Conservation (phyloP, 2,329 filamentous ascomycete genomes). For the Zymoseptoria pseudotritici region DNA sequence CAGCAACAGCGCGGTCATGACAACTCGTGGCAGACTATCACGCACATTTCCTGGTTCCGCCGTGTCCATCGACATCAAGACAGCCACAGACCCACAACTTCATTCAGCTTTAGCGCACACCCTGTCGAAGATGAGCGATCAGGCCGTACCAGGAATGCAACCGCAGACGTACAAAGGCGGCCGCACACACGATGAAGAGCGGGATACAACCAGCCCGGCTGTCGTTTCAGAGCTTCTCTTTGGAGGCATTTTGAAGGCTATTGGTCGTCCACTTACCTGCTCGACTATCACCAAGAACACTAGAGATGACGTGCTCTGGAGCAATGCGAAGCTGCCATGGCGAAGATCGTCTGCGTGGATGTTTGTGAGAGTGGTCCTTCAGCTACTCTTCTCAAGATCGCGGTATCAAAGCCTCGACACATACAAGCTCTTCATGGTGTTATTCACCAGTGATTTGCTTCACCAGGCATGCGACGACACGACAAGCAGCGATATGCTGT, state of each 20-base stretch:
- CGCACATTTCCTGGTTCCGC: constrained; percentile 56
- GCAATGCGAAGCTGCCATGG: constrained; percentile 47
- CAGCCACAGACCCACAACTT: constrained; percentile 25
- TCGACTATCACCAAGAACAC: constrained; percentile 48
- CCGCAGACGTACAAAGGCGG: constrained; percentile 42
- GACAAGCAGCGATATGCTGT: constrained; percentile 1
- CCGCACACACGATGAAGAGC: constrained; percentile 43
- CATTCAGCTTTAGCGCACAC: constrained; percentile 8
- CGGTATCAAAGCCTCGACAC: not conserved
- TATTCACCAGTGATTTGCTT: constrained; percentile 2
- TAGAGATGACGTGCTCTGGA: constrained; percentile 53
- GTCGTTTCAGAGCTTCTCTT: constrained; percentile 53
- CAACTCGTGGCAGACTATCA: constrained; percentile 44
- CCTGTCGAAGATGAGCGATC: constrained; percentile 13
- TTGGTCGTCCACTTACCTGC: not conserved
- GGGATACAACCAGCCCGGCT: constrained; percentile 51
- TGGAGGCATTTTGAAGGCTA: constrained; percentile 9
- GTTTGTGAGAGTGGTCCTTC: constrained; percentile 50
- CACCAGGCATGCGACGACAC: not conserved
- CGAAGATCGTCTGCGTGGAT: constrained; percentile 57
- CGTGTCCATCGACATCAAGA: constrained; percentile 28
- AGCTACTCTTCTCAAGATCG: constrained; percentile 41
- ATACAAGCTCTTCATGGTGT: constrained; percentile 10
- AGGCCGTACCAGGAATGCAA: constrained; percentile 12
- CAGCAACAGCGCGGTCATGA: constrained; percentile 45